Evolutionary conservation across 139 green algal species (phyloP).

Genomic region (Picochlorum sp.): DNA sequence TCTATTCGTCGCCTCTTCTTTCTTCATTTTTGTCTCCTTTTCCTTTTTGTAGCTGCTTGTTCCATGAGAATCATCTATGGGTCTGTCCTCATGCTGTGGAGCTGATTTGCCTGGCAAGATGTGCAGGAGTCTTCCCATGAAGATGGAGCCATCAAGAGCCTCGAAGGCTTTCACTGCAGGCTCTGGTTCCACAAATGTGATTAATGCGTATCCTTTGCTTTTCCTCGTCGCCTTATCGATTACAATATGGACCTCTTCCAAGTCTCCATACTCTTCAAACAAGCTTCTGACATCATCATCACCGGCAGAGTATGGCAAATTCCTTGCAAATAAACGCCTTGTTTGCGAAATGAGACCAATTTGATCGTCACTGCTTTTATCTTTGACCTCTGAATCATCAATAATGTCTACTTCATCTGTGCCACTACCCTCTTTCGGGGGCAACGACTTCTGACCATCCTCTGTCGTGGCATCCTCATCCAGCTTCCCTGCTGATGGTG

Average conservation of each 20-base stretch:
- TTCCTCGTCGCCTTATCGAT: slow-evolving; percentile 54
- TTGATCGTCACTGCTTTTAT: background rate
- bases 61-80: slow-evolving; percentile 9
- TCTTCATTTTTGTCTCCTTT: slow-evolving; percentile 64
- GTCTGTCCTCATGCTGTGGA: slow-evolving; percentile 2
- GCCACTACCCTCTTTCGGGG: background rate
- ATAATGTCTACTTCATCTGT: background rate
- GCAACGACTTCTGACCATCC: slow-evolving; percentile 6
- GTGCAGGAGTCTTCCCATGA: slow-evolving; percentile 88
- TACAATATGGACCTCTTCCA: slow-evolving; percentile 87
- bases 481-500: background rate
- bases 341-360: slow-evolving; percentile 45
- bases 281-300: slow-evolving; percentile 76
- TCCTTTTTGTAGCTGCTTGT: slow-evolving; percentile 48
- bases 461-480: slow-evolving; percentile 9
- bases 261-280: slow-evolving; percentile 65
- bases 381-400: background rate
- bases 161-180: slow-evolving; percentile 56
- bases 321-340: slow-evolving; percentile 87
- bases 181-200: slow-evolving; percentile 67
- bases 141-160: slow-evolving; percentile 66
- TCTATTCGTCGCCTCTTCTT: slow-evolving; percentile 56
- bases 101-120: slow-evolving; percentile 67
- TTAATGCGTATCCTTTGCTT: slow-evolving; percentile 83
- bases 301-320: slow-evolving; percentile 80